phyloP scores from a whole-genome alignment of 1,284 basidiomycete species.

The Irpex sp. region DNA sequence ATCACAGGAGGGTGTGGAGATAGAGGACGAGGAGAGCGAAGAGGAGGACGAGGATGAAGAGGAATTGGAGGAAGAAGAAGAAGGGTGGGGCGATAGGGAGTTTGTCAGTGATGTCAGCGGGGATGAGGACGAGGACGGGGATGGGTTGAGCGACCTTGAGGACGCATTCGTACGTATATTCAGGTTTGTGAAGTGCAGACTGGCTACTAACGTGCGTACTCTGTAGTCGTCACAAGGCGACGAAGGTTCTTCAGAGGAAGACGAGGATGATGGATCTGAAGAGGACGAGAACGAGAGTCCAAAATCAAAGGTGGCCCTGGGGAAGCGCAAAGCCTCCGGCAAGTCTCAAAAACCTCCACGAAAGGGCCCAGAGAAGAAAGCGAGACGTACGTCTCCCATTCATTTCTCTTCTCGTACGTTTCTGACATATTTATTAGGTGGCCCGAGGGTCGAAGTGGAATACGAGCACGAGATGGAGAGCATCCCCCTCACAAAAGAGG shows the following conservation, averaged over 20 bases:
- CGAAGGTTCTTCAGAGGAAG: conserved; percentile 24
- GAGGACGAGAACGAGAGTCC: conserved; percentile 21
- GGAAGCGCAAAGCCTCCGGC: conserved; percentile 59
- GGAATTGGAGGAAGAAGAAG: conserved; percentile 47
- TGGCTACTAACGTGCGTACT: background rate
- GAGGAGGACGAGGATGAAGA: conserved; percentile 46
- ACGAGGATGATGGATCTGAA: conserved; percentile 24
- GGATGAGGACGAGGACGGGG: conserved; percentile 56
- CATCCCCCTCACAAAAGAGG: conserved; percentile 52
- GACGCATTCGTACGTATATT: conserved; percentile 47
- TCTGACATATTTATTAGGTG: conserved; percentile 37
- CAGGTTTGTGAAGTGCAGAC: conserved; percentile 16
- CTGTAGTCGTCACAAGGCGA: conserved; percentile 21
- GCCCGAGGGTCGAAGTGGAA: conserved; percentile 87
- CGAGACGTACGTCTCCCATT: conserved; percentile 43
- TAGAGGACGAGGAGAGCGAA: conserved; percentile 41
- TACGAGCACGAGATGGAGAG: conserved; percentile 89
- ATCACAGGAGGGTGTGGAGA: conserved; percentile 36
- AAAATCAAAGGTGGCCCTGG: conserved; percentile 39
- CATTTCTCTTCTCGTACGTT: conserved; percentile 7
- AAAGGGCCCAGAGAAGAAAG: conserved; percentile 51
- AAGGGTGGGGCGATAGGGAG: conserved; percentile 71
- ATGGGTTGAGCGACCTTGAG: conserved; percentile 71
- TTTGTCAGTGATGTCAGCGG: conserved; percentile 84
- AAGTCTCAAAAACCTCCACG: conserved; percentile 36